phyloP scores from a whole-genome alignment of 2,329 filamentous ascomycete species.

The Beauveria sp. region DNA sequence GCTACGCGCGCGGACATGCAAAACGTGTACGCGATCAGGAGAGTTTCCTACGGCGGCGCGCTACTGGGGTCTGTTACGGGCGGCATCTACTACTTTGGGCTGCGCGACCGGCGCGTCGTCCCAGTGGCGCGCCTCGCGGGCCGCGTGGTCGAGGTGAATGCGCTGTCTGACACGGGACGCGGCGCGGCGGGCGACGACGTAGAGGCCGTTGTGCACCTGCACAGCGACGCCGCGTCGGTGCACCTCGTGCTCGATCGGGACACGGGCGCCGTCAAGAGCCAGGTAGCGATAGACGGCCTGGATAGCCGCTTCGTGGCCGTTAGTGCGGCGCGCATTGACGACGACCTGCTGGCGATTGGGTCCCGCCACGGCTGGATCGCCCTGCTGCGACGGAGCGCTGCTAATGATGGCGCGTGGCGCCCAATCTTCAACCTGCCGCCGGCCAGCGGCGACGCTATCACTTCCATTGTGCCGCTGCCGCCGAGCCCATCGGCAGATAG shows the following conservation, averaged over 20 bases:
- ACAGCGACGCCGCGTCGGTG: constrained; percentile 36
- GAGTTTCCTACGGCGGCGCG: constrained; percentile 29
- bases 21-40: constrained; percentile 41
- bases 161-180: constrained; percentile 21
- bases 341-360: constrained; percentile 41
- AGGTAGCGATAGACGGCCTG: constrained; percentile 28
- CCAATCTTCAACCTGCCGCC: constrained; percentile 29
- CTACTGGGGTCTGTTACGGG: constrained; percentile 44
- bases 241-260: constrained; percentile 32
- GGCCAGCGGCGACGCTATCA: constrained; percentile 57
- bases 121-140: constrained; percentile 33
- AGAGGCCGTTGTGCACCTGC: constrained; percentile 37
- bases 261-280: constrained; percentile 21
- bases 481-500: constrained; percentile 12
- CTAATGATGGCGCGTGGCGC: constrained; percentile 19
- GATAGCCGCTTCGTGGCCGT: constrained; percentile 44
- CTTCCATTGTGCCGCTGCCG: constrained; percentile 49
- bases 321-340: constrained; percentile 33
- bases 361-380: constrained; percentile 45
- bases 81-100: constrained; percentile 37
- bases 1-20: constrained; percentile 30
- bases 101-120: constrained; percentile 21
- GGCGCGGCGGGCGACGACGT: background rate
- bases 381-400: constrained; percentile 19
- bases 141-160: constrained; percentile 45